Conservation (phyloP, 148 eudicot genomes). For the Rhododendron kiyosumense region DNA sequence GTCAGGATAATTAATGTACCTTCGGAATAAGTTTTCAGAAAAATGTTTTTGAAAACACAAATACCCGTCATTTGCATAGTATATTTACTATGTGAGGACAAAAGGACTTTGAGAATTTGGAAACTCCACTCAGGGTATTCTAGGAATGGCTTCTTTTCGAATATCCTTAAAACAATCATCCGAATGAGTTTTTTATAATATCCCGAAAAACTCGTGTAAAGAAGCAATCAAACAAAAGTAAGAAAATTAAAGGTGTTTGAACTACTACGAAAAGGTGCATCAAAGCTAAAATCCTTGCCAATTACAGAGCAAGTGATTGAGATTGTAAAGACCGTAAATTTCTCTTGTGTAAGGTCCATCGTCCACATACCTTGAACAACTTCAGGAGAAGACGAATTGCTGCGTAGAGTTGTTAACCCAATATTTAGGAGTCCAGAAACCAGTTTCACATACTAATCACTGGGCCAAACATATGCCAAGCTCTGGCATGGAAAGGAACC, state of each 20-base stretch:
- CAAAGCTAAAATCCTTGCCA: background rate
- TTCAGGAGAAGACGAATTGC: constrained; percentile 63
- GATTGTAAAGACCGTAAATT: background rate
- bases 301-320: background rate
- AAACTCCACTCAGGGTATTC: background rate
- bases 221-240: background rate
- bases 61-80: background rate
- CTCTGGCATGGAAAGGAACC: constrained; percentile 75
- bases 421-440: constrained; percentile 81
- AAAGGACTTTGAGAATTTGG: background rate
- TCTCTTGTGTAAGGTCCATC: background rate
- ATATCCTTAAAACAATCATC: background rate
- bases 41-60: background rate
- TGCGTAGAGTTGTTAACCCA: constrained; percentile 66
- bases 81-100: background rate
- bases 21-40: background rate
- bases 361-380: constrained; percentile 59
- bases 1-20: background rate
- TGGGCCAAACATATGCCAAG: constrained; percentile 75
- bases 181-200: background rate
- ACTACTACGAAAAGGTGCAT: background rate
- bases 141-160: background rate
- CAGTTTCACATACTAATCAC: constrained; percentile 71
- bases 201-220: background rate
- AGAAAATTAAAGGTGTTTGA: background rate